Evolutionary conservation across 306 rosid genomes (phyloP).

Genomic region (Medicago arabica): DNA sequence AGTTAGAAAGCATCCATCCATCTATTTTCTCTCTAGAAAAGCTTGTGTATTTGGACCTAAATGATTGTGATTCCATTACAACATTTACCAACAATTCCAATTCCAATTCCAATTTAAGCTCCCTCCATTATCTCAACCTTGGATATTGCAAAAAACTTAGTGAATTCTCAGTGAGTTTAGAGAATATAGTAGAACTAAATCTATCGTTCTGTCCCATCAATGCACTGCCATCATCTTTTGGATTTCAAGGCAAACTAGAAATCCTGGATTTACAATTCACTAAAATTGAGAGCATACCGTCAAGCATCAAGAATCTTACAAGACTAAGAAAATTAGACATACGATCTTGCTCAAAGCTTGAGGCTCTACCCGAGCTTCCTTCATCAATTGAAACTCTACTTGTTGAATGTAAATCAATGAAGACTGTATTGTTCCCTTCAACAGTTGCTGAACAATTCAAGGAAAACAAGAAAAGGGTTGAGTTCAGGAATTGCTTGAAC

Average conservation of each 20-base stretch:
- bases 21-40: background rate
- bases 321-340: background rate
- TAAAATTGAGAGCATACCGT: background rate
- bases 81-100: no score
- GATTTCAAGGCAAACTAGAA: background rate
- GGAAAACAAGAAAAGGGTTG: no score
- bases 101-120: background rate
- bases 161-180: background rate
- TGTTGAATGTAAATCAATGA: background rate
- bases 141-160: no score
- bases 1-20: background rate
- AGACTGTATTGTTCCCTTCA: no score
- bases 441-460: no score
- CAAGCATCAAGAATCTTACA: background rate
- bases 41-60: background rate
- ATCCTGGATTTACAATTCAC: background rate
- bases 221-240: background rate
- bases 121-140: background rate
- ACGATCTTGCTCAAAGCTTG: background rate
- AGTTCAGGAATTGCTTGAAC: background rate
- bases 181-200: no score
- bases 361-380: background rate
- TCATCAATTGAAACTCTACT: background rate
- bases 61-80: background rate
- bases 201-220: no score